phyloP scores from a whole-genome alignment of 805 yeast species.

The Metschnikowia anglica region DNA sequence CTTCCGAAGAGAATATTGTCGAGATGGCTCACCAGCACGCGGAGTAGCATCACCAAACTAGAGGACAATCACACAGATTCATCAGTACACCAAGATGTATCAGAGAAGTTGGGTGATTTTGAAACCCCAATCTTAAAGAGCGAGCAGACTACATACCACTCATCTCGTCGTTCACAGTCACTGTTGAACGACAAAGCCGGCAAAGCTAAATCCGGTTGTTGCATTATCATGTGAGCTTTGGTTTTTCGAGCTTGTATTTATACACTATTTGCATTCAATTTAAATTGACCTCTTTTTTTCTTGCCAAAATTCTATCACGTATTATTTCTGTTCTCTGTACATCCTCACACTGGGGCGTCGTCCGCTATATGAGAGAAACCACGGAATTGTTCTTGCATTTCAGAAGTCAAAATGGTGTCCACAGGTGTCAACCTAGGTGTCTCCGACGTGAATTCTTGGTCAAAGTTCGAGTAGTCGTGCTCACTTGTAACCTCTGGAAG shows the following conservation, averaged over 20 bases:
- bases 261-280: constrained; percentile 4
- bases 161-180: background rate
- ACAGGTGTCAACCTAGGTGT: constrained; percentile 95
- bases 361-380: constrained; percentile 90
- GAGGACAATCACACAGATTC: background rate
- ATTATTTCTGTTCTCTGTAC: background rate
- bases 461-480: constrained; percentile 90
- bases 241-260: background rate
- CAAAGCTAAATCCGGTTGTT: constrained; percentile 18
- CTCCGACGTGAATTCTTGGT: constrained; percentile 91
- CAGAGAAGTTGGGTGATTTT: constrained; percentile 3
- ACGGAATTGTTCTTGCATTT: constrained; percentile 94
- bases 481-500: constrained; percentile 84
- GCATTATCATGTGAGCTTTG: constrained; percentile 18
- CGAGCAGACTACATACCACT: background rate
- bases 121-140: background rate
- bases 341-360: constrained; percentile 40
- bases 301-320: background rate
- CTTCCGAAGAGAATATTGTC: background rate
- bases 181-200: background rate
- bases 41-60: background rate
- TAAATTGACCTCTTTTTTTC: background rate
- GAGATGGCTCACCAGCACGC: background rate
- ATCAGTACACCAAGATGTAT: constrained; percentile 2
- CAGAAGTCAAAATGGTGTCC: constrained; percentile 77